These are phyloP conservation scores for Melampsora americana DNA, from an alignment of 1,284 basidiomycete species.

Conservation along the genomic window DNA sequence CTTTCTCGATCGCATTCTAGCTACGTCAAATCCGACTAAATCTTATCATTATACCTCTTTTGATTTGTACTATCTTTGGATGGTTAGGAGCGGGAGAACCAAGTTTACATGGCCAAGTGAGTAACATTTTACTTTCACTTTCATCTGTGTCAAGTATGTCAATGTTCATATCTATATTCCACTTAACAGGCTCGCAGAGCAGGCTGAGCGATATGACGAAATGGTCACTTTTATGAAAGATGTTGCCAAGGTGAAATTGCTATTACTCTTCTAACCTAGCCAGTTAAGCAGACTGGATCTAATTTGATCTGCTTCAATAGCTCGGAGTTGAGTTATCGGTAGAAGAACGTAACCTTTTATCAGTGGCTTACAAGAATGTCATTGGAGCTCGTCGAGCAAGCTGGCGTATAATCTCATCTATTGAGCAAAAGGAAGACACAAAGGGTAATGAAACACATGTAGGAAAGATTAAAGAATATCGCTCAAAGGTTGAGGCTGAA, in stretches of 20 bases:
- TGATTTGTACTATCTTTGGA: neutral
- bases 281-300: neutral
- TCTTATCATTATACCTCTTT: neutral
- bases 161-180: too few species aligned
- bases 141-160: too few species aligned
- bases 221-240: constrained; percentile 30
- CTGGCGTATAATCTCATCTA: constrained; percentile 55
- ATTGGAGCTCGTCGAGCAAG: constrained; percentile 55
- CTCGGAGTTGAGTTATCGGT: constrained; percentile 20
- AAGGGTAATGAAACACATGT: constrained; percentile 51
- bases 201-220: constrained; percentile 23
- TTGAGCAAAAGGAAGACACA: constrained; percentile 56
- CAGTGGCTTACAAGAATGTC: constrained; percentile 99
- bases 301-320: neutral
- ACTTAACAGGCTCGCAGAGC: constrained; percentile 2
- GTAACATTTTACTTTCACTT: neutral
- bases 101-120: constrained; percentile 30
- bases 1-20: neutral
- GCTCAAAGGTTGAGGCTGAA: constrained; percentile 51
- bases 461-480: constrained; percentile 52
- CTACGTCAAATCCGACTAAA: neutral
- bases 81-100: constrained; percentile 18
- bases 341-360: constrained; percentile 54
- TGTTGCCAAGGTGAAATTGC: constrained; percentile 20
- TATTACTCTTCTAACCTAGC: neutral